Evolutionary conservation across 495 filamentous ascomycete genomes (phyloP), one percentile per base, ranked within the genome.

Genomic region (Aspergillus conjunctus): DNA sequence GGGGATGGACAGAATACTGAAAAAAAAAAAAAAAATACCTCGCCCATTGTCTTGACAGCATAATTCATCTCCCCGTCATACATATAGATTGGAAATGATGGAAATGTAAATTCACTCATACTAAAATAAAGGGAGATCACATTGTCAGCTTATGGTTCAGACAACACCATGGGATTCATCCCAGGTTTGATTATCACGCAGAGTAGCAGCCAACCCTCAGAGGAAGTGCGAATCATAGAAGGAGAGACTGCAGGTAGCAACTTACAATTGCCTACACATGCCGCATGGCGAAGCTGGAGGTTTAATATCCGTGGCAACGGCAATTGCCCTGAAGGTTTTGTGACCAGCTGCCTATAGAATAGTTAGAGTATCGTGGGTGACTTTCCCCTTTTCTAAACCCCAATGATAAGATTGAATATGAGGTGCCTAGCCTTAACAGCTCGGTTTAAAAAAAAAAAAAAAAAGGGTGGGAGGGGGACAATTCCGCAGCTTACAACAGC

Each of bases 21-120:
- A 46, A 30, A 41, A 11, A 44, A 3, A 14, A 30, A 21, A 17
- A 49, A 12, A 52, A 30, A 62, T 76, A 91, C 89, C 81, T 91
- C 83, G 52, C 84, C 85, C 60, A 97, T 79, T 43, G 83, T 91
- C 78, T 82, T 85, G n/a, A 92, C 82, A 9, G 81, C 79, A 61
- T 82, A 90, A 30, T 85, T 78, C 4, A 85, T 87, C 45, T 90
- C 79, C 55, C 81, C 87, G 68, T 92, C 91, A 71, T 91, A 93
- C 94, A 98, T 93, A 67, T 96, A 87, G n/a, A 97, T 82, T 0
- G 92, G 93, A 51, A 83, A 85, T 0, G 77, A 75, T 15, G 86
- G 68, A 7, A 81, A 73, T 55, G 85, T 88, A 66, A 95, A 95
- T 72, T 95, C 91, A 51, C 89, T 82, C 60, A 95, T 91, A 65